Conservation (phyloP, 352 stramenopile genomes). For the Phytopythium boreale region DNA sequence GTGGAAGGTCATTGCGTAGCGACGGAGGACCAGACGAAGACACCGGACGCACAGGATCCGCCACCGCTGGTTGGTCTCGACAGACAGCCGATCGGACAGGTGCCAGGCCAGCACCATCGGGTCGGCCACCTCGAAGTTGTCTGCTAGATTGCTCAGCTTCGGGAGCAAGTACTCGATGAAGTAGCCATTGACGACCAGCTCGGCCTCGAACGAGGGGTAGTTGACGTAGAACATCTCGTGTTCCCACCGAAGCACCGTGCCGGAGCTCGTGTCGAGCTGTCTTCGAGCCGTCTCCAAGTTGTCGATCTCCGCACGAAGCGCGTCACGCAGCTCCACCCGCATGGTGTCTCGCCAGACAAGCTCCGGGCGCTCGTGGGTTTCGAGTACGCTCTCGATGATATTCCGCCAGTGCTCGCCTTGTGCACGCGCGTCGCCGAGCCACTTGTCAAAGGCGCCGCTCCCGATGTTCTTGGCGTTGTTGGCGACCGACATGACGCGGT, state of each 20-base stretch:
- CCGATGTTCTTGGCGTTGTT: constrained; percentile 34
- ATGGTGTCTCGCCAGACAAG: constrained; percentile 74
- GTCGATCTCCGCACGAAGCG: constrained; percentile 53
- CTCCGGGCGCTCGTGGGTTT: constrained; percentile 61
- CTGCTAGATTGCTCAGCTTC: constrained; percentile 55
- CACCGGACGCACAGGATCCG: constrained; percentile 60
- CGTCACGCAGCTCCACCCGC: constrained; percentile 52
- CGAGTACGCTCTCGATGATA: constrained; percentile 54
- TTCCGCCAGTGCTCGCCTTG: constrained; percentile 76
- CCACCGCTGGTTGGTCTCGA: constrained; percentile 62
- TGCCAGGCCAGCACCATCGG: constrained; percentile 79
- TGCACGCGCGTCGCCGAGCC: constrained; percentile 54
- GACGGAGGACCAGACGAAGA: constrained; percentile 62
- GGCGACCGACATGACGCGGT: constrained; percentile 26
- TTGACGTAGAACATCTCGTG: constrained; percentile 81
- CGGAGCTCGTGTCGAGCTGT: constrained; percentile 14
- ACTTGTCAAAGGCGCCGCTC: constrained; percentile 52
- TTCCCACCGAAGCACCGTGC: constrained; percentile 50
- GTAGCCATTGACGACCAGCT: constrained; percentile 80
- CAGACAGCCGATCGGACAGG: constrained; percentile 63
- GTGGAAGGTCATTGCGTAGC: constrained; percentile 80
- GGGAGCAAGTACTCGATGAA: constrained; percentile 79
- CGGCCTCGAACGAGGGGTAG: constrained; percentile 66
- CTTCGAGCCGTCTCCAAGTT: constrained; percentile 9
- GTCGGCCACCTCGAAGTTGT: constrained; percentile 67